Evolutionary conservation across 192 early-diverging fungal species (phyloP).

Genomic region (Entomortierella lignicola): DNA sequence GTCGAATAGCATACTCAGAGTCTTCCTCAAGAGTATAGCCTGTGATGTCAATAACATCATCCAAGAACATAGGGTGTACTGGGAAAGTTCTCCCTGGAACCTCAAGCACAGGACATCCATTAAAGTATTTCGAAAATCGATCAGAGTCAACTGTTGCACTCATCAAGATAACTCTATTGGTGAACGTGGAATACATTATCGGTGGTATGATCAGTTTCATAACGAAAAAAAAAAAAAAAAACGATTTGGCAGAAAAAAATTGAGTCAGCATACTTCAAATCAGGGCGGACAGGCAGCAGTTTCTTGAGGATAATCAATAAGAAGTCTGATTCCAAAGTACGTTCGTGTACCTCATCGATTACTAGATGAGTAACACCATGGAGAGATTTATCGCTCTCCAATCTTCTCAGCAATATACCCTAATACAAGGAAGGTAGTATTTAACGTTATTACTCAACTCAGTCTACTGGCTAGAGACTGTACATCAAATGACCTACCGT

Average conservation of each 20-base stretch:
- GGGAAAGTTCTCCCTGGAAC: conserved; percentile 83
- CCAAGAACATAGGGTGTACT: conserved; percentile 74
- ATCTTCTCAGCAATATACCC: conserved; percentile 75
- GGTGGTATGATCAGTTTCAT: neutral
- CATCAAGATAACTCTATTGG: conserved; percentile 75
- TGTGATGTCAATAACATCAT: conserved; percentile 74
- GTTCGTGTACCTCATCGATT: conserved; percentile 86
- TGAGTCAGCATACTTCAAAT: conserved; percentile 59
- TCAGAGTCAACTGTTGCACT: conserved; percentile 78
- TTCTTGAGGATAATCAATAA: conserved; percentile 72
- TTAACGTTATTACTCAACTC: conserved; percentile 23
- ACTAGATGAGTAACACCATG: conserved; percentile 74
- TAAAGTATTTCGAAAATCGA: conserved; percentile 73
- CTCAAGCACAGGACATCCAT: conserved; percentile 65
- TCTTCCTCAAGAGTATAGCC: conserved; percentile 64
- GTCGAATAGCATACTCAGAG: conserved; percentile 58
- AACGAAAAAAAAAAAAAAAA: neutral
- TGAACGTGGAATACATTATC: neutral
- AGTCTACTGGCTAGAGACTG: neutral
- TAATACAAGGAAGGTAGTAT: neutral
- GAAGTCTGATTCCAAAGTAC: conserved; percentile 82
- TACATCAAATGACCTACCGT: conserved; percentile 37
- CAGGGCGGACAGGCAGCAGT: conserved; percentile 58
- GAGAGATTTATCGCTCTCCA: conserved; percentile 72
- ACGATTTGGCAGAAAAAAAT: neutral